Evolutionary conservation across 2,329 filamentous ascomycete genomes (phyloP).

Genomic region (Ceratocystis smalleyi): DNA sequence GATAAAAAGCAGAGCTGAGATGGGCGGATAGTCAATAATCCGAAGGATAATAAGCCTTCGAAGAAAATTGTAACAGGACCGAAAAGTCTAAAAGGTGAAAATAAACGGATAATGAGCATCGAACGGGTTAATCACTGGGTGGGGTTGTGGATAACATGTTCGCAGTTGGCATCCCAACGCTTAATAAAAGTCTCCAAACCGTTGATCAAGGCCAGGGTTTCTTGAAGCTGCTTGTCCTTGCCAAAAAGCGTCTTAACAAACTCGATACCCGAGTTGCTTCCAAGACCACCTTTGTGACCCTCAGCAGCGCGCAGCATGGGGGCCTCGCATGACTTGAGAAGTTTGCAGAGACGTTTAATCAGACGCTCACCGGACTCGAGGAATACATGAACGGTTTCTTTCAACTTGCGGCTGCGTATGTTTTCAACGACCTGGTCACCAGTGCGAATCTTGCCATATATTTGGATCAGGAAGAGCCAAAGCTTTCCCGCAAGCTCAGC

Average conservation of each 20-base stretch:
- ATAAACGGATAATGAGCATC: neutral
- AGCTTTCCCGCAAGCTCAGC: constrained; percentile 85
- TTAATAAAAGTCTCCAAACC: constrained; percentile 77
- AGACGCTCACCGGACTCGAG: constrained; percentile 76
- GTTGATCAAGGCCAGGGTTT: constrained; percentile 86
- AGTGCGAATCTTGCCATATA: constrained; percentile 85
- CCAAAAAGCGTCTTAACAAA: constrained; percentile 95
- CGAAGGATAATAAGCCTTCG: neutral
- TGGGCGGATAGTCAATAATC: neutral
- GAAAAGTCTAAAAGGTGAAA: neutral
- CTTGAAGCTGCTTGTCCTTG: constrained; percentile 72
- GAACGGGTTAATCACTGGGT: constrained; percentile 27
- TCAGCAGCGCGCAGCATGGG: constrained; percentile 89
- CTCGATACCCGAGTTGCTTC: constrained; percentile 81
- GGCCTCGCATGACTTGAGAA: constrained; percentile 81
- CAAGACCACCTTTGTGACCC: constrained; percentile 57
- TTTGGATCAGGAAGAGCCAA: constrained; percentile 86
- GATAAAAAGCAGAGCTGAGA: constrained; percentile 4
- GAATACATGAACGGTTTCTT: constrained; percentile 77
- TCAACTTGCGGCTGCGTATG: constrained; percentile 57
- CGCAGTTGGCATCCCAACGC: constrained; percentile 90
- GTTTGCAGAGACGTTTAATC: constrained; percentile 66
- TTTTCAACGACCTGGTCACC: constrained; percentile 61
- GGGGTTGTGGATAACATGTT: constrained; percentile 60
- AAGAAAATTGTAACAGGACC: constrained; percentile 4